A percentile compares a stretch with the other conserved stretches of the same genome.
Evolutionary conservation across 495 filamentous ascomycete genomes (phyloP).

Genomic region (Cercophora samala): DNA sequence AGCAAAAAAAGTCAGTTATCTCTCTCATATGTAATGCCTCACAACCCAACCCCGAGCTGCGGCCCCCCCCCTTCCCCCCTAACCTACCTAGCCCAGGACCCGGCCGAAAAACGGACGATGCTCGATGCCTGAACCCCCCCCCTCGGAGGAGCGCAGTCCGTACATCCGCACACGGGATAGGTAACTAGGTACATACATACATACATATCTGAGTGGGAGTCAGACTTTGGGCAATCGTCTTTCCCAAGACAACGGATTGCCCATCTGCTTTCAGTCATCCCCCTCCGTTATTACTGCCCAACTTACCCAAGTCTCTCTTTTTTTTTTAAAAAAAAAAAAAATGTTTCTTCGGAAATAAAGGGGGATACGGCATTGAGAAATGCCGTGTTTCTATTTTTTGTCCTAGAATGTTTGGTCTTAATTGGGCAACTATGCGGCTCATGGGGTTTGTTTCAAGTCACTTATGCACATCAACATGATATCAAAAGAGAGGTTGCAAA

Average conservation of each 20-base stretch:
- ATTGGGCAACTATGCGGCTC: not conserved
- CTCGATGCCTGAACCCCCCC: not conserved
- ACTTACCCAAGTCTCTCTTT: not conserved
- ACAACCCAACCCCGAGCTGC: not conserved
- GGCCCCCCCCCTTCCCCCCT: too few relatives aligned
- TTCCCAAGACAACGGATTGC: not conserved
- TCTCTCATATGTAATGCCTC: not conserved
- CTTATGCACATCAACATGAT: not conserved
- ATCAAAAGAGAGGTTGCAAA: too few relatives aligned
- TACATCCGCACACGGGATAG: too few relatives aligned
- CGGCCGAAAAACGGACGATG: not conserved
- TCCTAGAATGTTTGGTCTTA: not conserved
- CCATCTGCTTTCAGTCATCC: not conserved
- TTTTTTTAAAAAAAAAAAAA: too few relatives aligned
- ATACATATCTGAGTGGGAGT: too few relatives aligned
- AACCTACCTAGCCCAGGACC: too few relatives aligned
- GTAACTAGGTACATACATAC: too few relatives aligned
- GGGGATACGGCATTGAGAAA: not conserved
- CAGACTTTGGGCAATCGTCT: too few relatives aligned
- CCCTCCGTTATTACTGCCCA: not conserved
- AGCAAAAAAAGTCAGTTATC: too few relatives aligned
- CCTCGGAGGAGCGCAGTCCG: too few relatives aligned
- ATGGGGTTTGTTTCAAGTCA: not conserved
- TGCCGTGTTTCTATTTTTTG: not conserved
- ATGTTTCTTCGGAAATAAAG: not conserved